Evolutionary conservation across 2,329 filamentous ascomycete genomes (phyloP).

Genomic region (Alternaria postmessia): DNA sequence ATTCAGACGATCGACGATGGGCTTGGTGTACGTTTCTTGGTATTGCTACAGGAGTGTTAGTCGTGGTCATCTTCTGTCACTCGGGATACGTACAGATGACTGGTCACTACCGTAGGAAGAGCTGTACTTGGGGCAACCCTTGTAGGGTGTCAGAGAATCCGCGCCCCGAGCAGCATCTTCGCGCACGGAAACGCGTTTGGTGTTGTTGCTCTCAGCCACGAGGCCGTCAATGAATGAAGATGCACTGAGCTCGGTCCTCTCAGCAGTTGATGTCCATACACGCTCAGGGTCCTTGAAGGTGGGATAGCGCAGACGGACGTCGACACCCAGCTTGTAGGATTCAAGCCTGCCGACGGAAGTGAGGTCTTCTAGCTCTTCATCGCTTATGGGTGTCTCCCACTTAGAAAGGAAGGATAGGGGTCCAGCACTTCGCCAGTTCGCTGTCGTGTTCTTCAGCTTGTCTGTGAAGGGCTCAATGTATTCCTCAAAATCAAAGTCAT

Average conservation of each 20-base stretch:
- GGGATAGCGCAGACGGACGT: constrained; percentile 67
- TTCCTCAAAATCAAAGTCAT: constrained; percentile 61
- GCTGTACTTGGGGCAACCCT: constrained; percentile 70
- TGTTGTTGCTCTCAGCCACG: constrained; percentile 61
- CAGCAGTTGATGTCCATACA: constrained; percentile 70
- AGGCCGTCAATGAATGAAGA: constrained; percentile 66
- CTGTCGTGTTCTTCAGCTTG: constrained; percentile 67
- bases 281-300: constrained; percentile 61
- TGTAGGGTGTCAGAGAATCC: constrained; percentile 69
- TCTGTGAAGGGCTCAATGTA: constrained; percentile 61
- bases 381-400: constrained; percentile 66
- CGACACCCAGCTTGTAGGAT: constrained; percentile 66
- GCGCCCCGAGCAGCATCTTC: constrained; percentile 67
- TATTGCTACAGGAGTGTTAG: constrained; percentile 40
- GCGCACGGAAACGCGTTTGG: constrained; percentile 63
- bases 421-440: constrained; percentile 66
- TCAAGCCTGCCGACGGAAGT: constrained; percentile 69
- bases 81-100: constrained; percentile 45
- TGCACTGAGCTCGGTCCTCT: constrained; percentile 67
- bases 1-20: constrained; percentile 67
- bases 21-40: constrained; percentile 65
- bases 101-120: constrained; percentile 65
- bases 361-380: constrained; percentile 66
- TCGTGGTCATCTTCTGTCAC: background rate
- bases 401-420: constrained; percentile 63